Conservation (phyloP, 257 asterid species). For the Solanum etuberosum region DNA sequence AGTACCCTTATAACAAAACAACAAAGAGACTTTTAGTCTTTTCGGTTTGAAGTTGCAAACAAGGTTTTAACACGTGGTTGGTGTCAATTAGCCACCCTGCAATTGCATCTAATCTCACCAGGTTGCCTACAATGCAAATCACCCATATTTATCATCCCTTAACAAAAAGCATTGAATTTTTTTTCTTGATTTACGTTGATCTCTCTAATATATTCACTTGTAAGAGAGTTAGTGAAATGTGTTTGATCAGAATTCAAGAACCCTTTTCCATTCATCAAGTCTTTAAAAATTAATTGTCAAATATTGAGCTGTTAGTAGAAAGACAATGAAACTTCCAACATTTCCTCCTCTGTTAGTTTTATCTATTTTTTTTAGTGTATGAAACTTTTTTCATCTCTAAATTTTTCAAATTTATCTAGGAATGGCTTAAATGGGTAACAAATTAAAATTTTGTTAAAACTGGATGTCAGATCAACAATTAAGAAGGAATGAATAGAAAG, state of each 20-base stretch:
- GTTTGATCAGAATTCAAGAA: slow-evolving; percentile 61
- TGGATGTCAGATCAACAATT: background rate
- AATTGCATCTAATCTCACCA: slow-evolving; percentile 10
- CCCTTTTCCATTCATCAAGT: too few relatives aligned
- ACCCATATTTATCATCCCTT: slow-evolving; percentile 65
- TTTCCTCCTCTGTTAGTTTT: background rate
- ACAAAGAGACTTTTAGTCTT: background rate
- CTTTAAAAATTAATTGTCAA: too few relatives aligned
- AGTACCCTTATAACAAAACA: background rate
- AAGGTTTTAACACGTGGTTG: background rate
- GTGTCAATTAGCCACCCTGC: slow-evolving; percentile 36
- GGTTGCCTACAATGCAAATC: slow-evolving; percentile 40
- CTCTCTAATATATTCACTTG: slow-evolving; percentile 36
- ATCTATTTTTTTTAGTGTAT: too few relatives aligned
- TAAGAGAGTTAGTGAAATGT: slow-evolving; percentile 25
- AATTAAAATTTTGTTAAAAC: background rate
- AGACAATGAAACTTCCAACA: too few relatives aligned
- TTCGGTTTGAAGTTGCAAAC: background rate
- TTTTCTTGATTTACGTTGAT: slow-evolving; percentile 23
- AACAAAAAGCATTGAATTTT: slow-evolving; percentile 32
- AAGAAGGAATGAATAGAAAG: background rate
- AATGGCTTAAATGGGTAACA: background rate
- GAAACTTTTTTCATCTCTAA: background rate
- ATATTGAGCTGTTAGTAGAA: too few relatives aligned
- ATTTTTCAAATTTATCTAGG: background rate